Evolutionary conservation across 495 filamentous ascomycete genomes (phyloP).

Genomic region (Xanthoparmelia taractica): DNA sequence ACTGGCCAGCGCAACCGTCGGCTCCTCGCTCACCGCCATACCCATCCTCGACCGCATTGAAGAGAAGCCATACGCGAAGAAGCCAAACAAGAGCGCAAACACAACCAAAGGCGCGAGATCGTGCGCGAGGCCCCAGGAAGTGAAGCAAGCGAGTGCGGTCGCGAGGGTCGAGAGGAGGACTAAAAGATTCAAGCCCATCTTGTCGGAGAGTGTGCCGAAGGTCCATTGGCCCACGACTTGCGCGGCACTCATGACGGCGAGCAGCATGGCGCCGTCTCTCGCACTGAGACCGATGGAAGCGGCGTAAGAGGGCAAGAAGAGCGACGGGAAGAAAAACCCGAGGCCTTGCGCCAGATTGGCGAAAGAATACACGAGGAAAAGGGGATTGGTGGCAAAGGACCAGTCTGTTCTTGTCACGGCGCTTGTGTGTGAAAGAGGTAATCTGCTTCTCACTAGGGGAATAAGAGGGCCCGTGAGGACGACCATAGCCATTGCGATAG

Average conservation of each 20-base stretch:
- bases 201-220: slow-evolving; percentile 34
- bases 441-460: not conserved
- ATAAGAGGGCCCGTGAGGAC: not conserved
- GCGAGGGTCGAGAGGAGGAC: slow-evolving; percentile 20
- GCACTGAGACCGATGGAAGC: not conserved
- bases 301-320: not conserved
- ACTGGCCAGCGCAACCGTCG: slow-evolving; percentile 24
- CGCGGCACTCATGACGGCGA: slow-evolving; percentile 31
- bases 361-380: not conserved
- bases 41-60: slow-evolving; percentile 30
- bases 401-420: not conserved
- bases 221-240: slow-evolving; percentile 32
- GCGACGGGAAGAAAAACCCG: not conserved
- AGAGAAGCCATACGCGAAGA: slow-evolving; percentile 34
- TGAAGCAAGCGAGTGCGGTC: not conserved
- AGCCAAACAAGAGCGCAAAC: slow-evolving; percentile 33
- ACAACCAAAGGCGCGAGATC: slow-evolving; percentile 12
- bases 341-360: not conserved
- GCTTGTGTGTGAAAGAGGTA: not conserved
- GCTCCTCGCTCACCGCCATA: slow-evolving; percentile 27
- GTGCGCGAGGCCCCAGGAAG: not conserved
- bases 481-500: not conserved
- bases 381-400: not conserved
- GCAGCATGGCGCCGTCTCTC: slow-evolving; percentile 29
- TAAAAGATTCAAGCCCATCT: slow-evolving; percentile 24